Evolutionary conservation across 305 asterid species (phyloP), one percentile per base, ranked within the genome.

Genomic region (Fraxinus velutina): DNA sequence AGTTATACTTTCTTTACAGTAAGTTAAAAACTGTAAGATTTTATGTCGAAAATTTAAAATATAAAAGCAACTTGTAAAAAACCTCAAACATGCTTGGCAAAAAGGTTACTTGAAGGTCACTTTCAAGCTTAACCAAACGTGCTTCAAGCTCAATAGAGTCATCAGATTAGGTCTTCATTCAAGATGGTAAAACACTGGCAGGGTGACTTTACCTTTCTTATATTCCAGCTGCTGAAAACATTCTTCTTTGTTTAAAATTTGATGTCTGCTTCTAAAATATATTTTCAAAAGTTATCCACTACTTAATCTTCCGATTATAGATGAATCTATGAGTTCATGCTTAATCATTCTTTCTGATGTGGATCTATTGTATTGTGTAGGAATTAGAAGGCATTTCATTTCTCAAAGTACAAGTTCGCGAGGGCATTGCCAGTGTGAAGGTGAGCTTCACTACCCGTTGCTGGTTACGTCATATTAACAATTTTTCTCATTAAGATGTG

Each of bases 391-490:
- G 96, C 75, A 47, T 94, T 77, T 8, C 97, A 17, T 92, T 90
- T 87, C 90, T 93, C 87, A 89, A 86, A 88, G 92, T 94, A 64
- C 87, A 84, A 86, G 87, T 93, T 78, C 72, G 81, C 12, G 98
- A 94, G 87, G 97, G 98, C 27, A 87, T 94, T 87, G 98, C 94
- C 75, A 93, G 92, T 64, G 97, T 94, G 32, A 91, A 93, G 94
- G 97, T 94, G 81, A 89, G 86, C 80, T 79, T 78, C 85, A n/a
- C 64, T 60, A 19, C 77, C 77, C 44, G 10, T 57, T 78, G 76
- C 68, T 75, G 81, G 33, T 71, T 36, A 9, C 36, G 7, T 78
- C 15, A 21, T 75, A 68, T 52, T 29, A 44, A 3, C 57, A 47
- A 10, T 47, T 39, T 47, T 13, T 47, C 1, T 13, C 6, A 4